Conservation (phyloP, 2,329 filamentous ascomycete species). For the Aspergillus sergii region DNA sequence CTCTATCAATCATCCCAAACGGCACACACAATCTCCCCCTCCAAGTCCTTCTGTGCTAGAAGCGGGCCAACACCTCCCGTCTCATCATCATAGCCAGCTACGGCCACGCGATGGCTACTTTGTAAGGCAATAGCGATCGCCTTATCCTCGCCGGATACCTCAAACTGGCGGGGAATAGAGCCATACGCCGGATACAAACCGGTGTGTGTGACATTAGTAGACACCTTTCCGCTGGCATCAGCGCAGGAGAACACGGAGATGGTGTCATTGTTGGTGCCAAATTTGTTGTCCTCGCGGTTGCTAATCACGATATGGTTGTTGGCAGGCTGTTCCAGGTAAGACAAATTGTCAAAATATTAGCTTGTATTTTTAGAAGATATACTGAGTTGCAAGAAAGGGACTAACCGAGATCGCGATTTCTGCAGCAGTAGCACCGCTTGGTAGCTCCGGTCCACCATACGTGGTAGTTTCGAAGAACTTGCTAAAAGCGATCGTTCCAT, state of each 20-base stretch:
- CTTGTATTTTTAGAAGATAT: neutral
- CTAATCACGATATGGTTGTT: conserved; percentile 19
- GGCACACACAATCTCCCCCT: conserved; percentile 16
- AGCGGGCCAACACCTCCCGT: conserved; percentile 57
- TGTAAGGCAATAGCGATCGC: conserved; percentile 66
- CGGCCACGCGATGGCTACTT: conserved; percentile 57
- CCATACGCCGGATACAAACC: conserved; percentile 66
- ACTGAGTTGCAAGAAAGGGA: neutral
- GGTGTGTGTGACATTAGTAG: conserved; percentile 39
- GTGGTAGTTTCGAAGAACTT: conserved; percentile 16
- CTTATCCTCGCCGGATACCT: conserved; percentile 62
- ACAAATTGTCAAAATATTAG: neutral
- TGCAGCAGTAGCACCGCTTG: conserved; percentile 17
- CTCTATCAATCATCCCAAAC: conserved; percentile 12
- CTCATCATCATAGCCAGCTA: conserved; percentile 60
- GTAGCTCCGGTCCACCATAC: conserved; percentile 11
- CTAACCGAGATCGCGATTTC: conserved; percentile 21
- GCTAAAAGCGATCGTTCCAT: conserved; percentile 15
- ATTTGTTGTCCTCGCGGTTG: conserved; percentile 20
- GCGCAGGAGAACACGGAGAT: conserved; percentile 18
- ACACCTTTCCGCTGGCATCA: neutral
- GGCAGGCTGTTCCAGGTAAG: conserved; percentile 9
- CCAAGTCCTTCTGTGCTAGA: conserved; percentile 6
- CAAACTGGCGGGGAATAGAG: conserved; percentile 64
- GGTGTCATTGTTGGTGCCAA: conserved; percentile 17